phyloP scores from a whole-genome alignment of 2,329 filamentous ascomycete genomes.

The Coniosporium tulheliwenetii region DNA sequence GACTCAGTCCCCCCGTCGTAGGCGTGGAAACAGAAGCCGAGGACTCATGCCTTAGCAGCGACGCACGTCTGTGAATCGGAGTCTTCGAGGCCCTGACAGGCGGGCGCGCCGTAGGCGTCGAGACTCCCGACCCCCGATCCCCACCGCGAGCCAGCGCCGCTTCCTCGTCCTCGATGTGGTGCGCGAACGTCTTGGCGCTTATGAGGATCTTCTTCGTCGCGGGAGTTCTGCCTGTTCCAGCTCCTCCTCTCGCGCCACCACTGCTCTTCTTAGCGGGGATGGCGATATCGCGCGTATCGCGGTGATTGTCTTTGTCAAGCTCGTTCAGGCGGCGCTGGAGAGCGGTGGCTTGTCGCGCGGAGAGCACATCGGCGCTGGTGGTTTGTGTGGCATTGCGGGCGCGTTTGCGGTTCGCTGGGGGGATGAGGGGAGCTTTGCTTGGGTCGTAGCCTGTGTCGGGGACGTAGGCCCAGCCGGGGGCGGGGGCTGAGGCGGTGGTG shows the following conservation, averaged over 20 bases:
- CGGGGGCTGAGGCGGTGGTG: constrained; percentile 45
- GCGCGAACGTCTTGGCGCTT: constrained; percentile 69
- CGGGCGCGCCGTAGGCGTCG: too few species aligned
- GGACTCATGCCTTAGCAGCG: neutral
- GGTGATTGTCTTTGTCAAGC: constrained; percentile 56
- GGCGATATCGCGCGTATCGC: constrained; percentile 38
- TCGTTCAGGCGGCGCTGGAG: constrained; percentile 68
- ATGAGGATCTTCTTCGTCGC: constrained; percentile 63
- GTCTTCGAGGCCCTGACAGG: neutral
- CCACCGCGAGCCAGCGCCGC: constrained; percentile 33
- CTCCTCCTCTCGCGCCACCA: constrained; percentile 26
- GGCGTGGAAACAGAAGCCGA: neutral
- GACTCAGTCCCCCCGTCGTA: neutral
- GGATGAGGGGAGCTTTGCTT: constrained; percentile 35
- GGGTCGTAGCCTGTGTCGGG: constrained; percentile 53
- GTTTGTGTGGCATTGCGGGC: constrained; percentile 38
- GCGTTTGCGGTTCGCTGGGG: constrained; percentile 51
- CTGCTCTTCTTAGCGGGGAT: constrained; percentile 35
- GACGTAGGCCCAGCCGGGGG: constrained; percentile 87
- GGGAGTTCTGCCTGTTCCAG: constrained; percentile 41
- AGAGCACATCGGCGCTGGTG: constrained; percentile 46
- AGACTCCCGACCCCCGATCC: too few species aligned
- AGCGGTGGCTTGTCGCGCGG: constrained; percentile 69
- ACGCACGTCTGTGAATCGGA: neutral
- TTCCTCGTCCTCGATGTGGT: constrained; percentile 67